These are phyloP conservation scores for Camellia sinensis DNA, from an alignment of 148 eudicot genomes.

Conservation along the genomic window DNA sequence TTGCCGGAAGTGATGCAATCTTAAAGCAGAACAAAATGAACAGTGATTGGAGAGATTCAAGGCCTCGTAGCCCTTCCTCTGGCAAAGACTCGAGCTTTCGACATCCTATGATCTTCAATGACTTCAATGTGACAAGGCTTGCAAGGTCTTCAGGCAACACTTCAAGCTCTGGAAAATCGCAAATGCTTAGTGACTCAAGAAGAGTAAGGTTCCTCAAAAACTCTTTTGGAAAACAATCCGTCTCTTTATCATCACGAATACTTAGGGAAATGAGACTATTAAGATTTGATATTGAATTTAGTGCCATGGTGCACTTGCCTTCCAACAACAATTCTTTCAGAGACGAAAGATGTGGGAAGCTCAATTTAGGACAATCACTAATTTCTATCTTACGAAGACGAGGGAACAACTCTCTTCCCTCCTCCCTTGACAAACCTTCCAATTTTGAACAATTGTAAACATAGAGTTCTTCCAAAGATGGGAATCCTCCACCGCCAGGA, in stretches of 20 bases:
- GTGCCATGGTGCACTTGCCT: too few relatives aligned
- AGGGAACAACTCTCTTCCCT: not conserved
- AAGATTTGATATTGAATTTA: constrained; percentile 1
- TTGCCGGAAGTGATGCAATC: not conserved
- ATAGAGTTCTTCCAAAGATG: not conserved
- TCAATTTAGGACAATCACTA: not conserved
- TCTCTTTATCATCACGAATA: not conserved
- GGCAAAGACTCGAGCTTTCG: not conserved
- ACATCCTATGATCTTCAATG: not conserved
- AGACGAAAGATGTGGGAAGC: too few relatives aligned
- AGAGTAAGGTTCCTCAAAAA: not conserved
- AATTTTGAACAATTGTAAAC: not conserved
- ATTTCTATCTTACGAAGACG: not conserved
- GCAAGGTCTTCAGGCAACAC: not conserved
- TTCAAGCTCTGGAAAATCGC: not conserved
- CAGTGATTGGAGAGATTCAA: constrained; percentile 7
- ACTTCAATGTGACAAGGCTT: not conserved
- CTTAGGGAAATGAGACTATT: not conserved
- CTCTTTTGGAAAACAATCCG: not conserved
- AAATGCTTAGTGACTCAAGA: not conserved
- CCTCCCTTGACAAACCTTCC: not conserved
- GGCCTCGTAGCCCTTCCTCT: constrained; percentile 1
- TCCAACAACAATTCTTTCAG: too few relatives aligned
- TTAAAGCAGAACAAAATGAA: not conserved
- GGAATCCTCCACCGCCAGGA: not conserved